Conservation (phyloP, 345 rosid genomes). For the Syzygium jambos region DNA sequence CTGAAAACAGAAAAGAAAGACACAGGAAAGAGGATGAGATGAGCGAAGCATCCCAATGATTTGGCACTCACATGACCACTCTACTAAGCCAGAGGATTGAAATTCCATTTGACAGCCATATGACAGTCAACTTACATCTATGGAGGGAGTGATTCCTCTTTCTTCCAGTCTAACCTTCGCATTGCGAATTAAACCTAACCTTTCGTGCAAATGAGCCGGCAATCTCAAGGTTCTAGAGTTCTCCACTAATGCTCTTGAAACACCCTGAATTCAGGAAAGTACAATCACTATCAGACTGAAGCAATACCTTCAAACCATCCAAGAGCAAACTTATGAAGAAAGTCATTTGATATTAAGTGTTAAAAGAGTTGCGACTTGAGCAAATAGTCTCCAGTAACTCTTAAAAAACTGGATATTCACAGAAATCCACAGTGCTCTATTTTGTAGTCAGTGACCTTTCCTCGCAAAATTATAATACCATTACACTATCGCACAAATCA, state of each 20-base stretch:
- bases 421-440: background rate
- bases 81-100: background rate
- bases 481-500: background rate
- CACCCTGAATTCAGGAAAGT: constrained; percentile 51
- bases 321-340: background rate
- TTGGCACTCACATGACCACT: background rate
- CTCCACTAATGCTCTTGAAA: constrained; percentile 80
- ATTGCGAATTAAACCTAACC: constrained; percentile 75
- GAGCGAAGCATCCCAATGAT: background rate
- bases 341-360: background rate
- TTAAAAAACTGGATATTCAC: background rate
- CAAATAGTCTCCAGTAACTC: background rate
- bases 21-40: background rate
- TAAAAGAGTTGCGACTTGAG: background rate
- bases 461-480: background rate
- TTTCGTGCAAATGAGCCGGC: constrained; percentile 80
- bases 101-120: background rate
- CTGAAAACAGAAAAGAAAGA: constrained; percentile 28
- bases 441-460: background rate
- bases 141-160: constrained; percentile 78
- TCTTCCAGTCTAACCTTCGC: constrained; percentile 82
- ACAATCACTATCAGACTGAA: constrained; percentile 2
- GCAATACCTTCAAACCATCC: background rate
- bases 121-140: constrained; percentile 54
- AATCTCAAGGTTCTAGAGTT: constrained; percentile 79